These are phyloP conservation scores for Ceratocystis lukuohia DNA, from an alignment of 2,329 filamentous ascomycete genomes.

Conservation along the genomic window DNA sequence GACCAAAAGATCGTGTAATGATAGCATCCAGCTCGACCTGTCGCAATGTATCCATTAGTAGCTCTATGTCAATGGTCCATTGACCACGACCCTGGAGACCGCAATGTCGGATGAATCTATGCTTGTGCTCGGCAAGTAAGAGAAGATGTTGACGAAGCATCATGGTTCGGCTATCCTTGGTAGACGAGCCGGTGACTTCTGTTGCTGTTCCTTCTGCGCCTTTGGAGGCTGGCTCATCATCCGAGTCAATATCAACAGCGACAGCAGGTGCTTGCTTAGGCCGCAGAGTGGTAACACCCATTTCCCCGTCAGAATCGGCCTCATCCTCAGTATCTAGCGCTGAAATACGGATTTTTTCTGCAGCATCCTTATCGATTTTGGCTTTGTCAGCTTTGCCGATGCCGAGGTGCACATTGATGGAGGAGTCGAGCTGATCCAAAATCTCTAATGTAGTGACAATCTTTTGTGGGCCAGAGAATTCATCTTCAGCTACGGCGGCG, in stretches of 20 bases:
- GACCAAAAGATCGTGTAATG: constrained; percentile 63
- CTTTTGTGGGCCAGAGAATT: constrained; percentile 25
- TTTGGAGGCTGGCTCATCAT: constrained; percentile 24
- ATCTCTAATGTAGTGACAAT: constrained; percentile 42
- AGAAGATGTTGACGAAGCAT: constrained; percentile 50
- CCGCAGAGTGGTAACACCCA: background rate
- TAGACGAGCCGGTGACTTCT: constrained; percentile 33
- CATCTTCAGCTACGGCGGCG: constrained; percentile 24
- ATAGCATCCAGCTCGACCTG: constrained; percentile 70
- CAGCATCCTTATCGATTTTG: constrained; percentile 34
- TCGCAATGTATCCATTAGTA: constrained; percentile 55
- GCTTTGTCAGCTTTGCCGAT: constrained; percentile 42
- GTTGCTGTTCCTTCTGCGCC: constrained; percentile 34
- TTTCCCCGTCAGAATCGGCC: constrained; percentile 25
- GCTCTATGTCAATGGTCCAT: constrained; percentile 76
- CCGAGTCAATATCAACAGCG: constrained; percentile 21
- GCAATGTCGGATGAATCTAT: constrained; percentile 55
- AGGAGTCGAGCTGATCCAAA: constrained; percentile 39
- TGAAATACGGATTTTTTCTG: constrained; percentile 33
- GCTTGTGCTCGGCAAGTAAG: constrained; percentile 54
- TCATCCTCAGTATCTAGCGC: constrained; percentile 28
- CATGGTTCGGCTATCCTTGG: constrained; percentile 23
- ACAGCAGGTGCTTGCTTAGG: constrained; percentile 6
- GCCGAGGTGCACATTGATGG: constrained; percentile 40
- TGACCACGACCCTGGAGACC: constrained; percentile 50